phyloP scores from a whole-genome alignment of 2,329 filamentous ascomycete species.

The Fusarium sororula region DNA sequence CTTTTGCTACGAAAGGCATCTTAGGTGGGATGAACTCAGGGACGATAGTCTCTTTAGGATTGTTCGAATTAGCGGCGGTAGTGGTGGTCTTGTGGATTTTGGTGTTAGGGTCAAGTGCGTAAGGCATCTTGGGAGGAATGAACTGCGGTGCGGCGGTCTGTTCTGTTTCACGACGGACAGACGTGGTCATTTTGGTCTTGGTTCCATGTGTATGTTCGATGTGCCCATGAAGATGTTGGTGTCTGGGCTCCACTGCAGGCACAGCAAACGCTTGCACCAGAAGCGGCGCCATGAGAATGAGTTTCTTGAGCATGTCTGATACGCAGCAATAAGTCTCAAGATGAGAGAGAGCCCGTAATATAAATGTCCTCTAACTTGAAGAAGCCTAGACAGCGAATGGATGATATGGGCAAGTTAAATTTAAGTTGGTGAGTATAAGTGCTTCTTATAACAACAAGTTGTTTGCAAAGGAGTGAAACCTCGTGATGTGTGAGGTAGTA shows the following conservation, averaged over 20 bases:
- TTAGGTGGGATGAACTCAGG: constrained; percentile 30
- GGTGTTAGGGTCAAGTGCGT: constrained; percentile 20
- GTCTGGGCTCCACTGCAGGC: constrained; percentile 29
- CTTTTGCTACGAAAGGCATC: constrained; percentile 25
- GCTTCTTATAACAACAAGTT: constrained; percentile 26
- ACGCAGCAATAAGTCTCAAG: not conserved
- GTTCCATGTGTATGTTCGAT: constrained; percentile 25
- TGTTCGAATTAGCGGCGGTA: not conserved
- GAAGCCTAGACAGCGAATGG: constrained; percentile 1
- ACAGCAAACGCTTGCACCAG: constrained; percentile 40
- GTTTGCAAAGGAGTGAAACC: constrained; percentile 7
- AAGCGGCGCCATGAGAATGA: constrained; percentile 38
- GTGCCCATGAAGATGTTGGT: constrained; percentile 29
- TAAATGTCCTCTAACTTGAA: not conserved
- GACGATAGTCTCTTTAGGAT: not conserved
- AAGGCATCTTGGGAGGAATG: constrained; percentile 22
- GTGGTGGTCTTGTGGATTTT: constrained; percentile 16
- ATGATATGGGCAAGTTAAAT: not conserved
- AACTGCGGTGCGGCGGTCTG: constrained; percentile 19
- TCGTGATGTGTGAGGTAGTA: constrained; percentile 20
- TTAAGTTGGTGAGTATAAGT: not conserved
- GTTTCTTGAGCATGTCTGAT: constrained; percentile 36
- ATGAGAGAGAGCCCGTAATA: not conserved
- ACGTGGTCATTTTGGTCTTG: constrained; percentile 10
- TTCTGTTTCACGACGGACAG: constrained; percentile 5